Evolutionary conservation across 345 rosid species (phyloP).

Genomic region (Linum lewisii): DNA sequence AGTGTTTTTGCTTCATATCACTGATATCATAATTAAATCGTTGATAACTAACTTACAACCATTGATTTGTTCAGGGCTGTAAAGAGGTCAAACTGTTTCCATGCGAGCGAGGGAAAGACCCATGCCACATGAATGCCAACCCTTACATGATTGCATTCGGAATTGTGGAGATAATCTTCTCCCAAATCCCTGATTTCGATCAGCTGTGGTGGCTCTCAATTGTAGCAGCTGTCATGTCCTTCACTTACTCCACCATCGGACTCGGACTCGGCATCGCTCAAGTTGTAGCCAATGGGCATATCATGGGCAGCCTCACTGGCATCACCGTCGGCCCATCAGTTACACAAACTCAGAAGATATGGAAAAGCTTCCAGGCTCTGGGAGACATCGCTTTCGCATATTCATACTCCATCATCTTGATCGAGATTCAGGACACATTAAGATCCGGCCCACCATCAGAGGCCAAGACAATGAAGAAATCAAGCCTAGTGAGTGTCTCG

Average conservation of each 20-base stretch:
- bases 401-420: neutral
- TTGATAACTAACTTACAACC: too few relatives aligned
- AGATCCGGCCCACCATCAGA: slow-evolving; percentile 1
- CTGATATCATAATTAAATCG: neutral
- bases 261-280: neutral
- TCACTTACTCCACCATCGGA: neutral
- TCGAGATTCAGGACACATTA: neutral
- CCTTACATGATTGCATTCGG: neutral
- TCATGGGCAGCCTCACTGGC: neutral
- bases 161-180: neutral
- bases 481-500: neutral
- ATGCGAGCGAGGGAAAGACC: neutral
- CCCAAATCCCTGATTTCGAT: neutral
- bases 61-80: neutral
- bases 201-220: neutral
- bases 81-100: neutral
- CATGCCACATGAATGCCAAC: neutral
- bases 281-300: neutral
- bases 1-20: neutral
- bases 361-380: neutral
- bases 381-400: neutral
- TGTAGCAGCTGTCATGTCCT: neutral
- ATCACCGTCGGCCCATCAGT: neutral
- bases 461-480: neutral
- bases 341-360: neutral